Conservation (phyloP, 2,329 filamentous ascomycete genomes). For the Penicillium sp. region DNA sequence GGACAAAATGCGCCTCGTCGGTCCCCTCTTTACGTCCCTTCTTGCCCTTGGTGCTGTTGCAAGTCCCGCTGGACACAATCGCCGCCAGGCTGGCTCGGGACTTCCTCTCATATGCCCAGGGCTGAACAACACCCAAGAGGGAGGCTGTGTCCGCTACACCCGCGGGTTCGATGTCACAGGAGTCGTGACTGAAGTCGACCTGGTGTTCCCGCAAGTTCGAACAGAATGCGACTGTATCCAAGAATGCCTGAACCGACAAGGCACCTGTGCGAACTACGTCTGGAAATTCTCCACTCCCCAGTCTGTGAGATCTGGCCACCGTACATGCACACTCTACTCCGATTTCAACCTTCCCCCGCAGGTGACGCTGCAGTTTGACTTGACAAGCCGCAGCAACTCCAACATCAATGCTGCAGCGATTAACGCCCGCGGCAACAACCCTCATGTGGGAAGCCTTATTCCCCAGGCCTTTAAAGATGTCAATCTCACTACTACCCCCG, state of each 20-base stretch:
- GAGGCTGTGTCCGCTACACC: not conserved
- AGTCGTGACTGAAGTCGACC: not conserved
- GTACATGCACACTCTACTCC: not conserved
- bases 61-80: not conserved
- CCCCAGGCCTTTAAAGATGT: not conserved
- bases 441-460: not conserved
- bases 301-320: not conserved
- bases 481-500: not conserved
- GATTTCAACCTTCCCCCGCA: not conserved
- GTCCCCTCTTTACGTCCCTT: not conserved
- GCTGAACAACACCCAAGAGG: not conserved
- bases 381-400: not conserved
- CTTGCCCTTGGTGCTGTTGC: not conserved
- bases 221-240: not conserved
- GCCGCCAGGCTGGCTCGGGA: not conserved
- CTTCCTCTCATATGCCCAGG: not conserved
- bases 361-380: not conserved
- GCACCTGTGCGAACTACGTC: not conserved
- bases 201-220: not conserved
- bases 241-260: not conserved
- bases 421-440: not conserved
- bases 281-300: not conserved
- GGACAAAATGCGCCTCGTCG: not conserved
- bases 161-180: not conserved
- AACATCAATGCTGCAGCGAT: not conserved